Percentiles rank a stretch among this genome's conserved stretches.
These are phyloP conservation scores for Licmophora abbreviata DNA, from an alignment of 108 stramenopile genomes.

Conservation along the genomic window DNA sequence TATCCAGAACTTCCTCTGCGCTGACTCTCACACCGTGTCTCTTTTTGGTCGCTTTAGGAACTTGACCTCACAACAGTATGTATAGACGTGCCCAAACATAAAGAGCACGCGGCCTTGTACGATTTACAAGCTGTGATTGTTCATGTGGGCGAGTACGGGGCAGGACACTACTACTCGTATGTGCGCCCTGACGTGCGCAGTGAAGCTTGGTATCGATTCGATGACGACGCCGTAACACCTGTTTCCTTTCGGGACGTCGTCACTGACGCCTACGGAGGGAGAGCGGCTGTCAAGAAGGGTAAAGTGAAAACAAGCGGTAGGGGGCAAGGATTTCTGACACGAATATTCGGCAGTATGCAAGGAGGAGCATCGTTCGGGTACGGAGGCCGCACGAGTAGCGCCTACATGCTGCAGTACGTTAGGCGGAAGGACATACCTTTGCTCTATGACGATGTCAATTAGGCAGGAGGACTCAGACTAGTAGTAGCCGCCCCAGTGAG, in stretches of 20 bases:
- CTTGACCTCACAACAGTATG: conserved; percentile 1
- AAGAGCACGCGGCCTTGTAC: conserved; percentile 30
- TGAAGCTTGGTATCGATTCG: conserved; percentile 74
- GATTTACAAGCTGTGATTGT: conserved; percentile 76
- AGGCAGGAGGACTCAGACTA: not conserved
- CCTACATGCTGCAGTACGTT: conserved; percentile 79
- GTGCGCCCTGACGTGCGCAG: conserved; percentile 58
- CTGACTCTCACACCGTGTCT: not conserved
- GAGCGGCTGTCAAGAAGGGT: conserved; percentile 2
- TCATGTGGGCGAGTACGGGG: conserved; percentile 71
- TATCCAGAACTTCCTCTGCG: too few relatives aligned
- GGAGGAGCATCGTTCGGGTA: conserved; percentile 42
- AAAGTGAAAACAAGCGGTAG: conserved; percentile 8
- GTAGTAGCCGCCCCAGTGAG: not conserved
- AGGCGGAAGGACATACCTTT: conserved; percentile 44
- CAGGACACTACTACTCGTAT: conserved; percentile 70
- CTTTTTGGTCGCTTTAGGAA: too few relatives aligned
- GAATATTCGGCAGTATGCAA: conserved; percentile 22
- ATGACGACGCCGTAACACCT: conserved; percentile 57
- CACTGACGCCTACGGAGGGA: conserved; percentile 54
- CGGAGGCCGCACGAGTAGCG: conserved; percentile 63
- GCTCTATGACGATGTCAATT: conserved; percentile 33
- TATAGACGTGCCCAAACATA: conserved; percentile 10
- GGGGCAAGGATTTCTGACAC: conserved; percentile 20
- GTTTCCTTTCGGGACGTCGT: conserved; percentile 53